These are phyloP conservation scores for Metschnikowia gruessii DNA, from an alignment of 805 yeast species.

Conservation along the genomic window DNA sequence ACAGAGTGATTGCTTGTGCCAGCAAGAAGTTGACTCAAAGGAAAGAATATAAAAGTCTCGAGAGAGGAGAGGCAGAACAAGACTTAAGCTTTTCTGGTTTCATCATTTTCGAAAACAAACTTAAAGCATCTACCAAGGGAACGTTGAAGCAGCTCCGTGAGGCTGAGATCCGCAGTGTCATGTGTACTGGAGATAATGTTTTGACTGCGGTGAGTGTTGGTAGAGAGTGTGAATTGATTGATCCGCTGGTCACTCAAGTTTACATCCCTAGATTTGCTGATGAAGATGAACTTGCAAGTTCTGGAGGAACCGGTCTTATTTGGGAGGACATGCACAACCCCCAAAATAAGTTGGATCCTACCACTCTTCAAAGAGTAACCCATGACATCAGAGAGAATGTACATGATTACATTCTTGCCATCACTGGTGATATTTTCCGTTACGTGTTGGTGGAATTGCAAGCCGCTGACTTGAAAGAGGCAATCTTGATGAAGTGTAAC, in stretches of 20 bases:
- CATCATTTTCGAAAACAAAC: conserved; percentile 86
- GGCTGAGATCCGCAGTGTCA: conserved; percentile 78
- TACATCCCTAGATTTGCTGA: conserved; percentile 59
- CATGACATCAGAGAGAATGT: conserved; percentile 24
- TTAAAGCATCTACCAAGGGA: conserved; percentile 63
- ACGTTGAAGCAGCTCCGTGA: conserved; percentile 57
- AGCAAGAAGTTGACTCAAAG: conserved; percentile 44
- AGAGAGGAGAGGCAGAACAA: conserved; percentile 67
- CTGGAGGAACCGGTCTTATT: conserved; percentile 39
- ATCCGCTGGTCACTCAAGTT: conserved; percentile 31
- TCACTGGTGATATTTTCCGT: conserved; percentile 91
- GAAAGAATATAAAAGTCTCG: conserved; percentile 19
- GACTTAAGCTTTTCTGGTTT: conserved; percentile 79
- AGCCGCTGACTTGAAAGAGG: conserved; percentile 41
- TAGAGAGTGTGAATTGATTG: conserved; percentile 71
- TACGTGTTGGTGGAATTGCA: conserved; percentile 60
- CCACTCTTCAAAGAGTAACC: conserved; percentile 51
- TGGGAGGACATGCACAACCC: conserved; percentile 73
- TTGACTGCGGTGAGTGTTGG: conserved; percentile 94
- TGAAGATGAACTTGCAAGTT: conserved; percentile 19
- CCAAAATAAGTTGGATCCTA: conserved; percentile 55
- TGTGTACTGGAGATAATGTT: conserved; percentile 98
- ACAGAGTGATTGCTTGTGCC: conserved; percentile 94
- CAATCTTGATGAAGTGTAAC: conserved; percentile 65
- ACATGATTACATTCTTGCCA: conserved; percentile 62